Percentiles rank a stretch among this genome's conserved stretches.
These are phyloP conservation scores for Austropuccinia psidii DNA, from an alignment of 1,284 basidiomycete genomes.

Conservation along the genomic window DNA sequence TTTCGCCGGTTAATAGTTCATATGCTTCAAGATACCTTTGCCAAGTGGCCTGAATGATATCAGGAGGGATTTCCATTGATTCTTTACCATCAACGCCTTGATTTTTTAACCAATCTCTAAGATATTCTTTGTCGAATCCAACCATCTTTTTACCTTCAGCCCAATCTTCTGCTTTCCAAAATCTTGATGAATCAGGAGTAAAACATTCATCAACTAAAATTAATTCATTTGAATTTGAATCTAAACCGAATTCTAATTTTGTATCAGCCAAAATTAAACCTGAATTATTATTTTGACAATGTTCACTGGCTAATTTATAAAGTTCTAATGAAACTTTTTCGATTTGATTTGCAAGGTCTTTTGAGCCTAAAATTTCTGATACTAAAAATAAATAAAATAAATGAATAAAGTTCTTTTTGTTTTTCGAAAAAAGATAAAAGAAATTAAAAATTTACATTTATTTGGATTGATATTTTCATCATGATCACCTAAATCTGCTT, in stretches of 20 bases:
- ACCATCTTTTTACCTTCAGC: constrained; percentile 66
- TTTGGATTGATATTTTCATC: constrained; percentile 97
- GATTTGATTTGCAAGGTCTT: constrained; percentile 53
- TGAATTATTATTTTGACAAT: constrained; percentile 58
- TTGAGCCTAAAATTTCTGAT: constrained; percentile 50
- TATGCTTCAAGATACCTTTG: constrained; percentile 70
- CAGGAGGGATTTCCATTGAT: constrained; percentile 55
- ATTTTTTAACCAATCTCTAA: constrained; percentile 72
- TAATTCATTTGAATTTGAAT: constrained; percentile 52
- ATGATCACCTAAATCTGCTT: constrained; percentile 87
- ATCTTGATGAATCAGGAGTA: constrained; percentile 93
- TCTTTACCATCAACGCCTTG: constrained; percentile 43
- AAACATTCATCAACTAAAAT: constrained; percentile 92
- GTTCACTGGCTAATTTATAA: constrained; percentile 67
- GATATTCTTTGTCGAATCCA: constrained; percentile 95
- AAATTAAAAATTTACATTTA: constrained; percentile 56
- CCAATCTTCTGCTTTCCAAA: constrained; percentile 79
- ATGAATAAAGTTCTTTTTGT: background rate
- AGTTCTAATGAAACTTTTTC: constrained; percentile 59
- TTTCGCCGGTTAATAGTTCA: constrained; percentile 56
- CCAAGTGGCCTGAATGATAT: constrained; percentile 68
- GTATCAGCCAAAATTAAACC: constrained; percentile 89
- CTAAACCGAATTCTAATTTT: constrained; percentile 78
- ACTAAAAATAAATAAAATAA: constrained; percentile 39
- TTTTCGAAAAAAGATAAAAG: background rate